Conservation (phyloP, 805 yeast species). For the Schwanniomyces sp. region DNA sequence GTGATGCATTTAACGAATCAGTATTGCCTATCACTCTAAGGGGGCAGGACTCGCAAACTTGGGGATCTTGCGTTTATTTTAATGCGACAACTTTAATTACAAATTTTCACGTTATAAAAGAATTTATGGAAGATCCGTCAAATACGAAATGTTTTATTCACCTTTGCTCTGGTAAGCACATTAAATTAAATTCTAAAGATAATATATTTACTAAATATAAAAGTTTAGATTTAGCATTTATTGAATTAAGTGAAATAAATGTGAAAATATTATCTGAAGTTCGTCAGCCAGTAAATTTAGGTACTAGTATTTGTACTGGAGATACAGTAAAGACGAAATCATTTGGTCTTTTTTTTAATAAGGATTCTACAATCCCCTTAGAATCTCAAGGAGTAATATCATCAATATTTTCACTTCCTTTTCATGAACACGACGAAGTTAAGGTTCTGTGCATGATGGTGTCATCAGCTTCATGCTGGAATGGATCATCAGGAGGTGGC, state of each 20-base stretch:
- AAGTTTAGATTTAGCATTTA: conserved; percentile 39
- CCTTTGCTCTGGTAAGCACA: not conserved
- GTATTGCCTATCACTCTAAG: conserved; percentile 19
- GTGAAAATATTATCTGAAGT: not conserved
- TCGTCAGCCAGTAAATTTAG: conserved; percentile 5
- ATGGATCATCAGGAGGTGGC: conserved; percentile 53
- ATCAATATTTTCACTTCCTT: conserved; percentile 12
- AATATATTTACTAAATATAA: conserved; percentile 27
- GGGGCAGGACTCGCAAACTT: conserved; percentile 14
- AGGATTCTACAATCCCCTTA: conserved; percentile 23
- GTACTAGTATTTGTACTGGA: conserved; percentile 9
- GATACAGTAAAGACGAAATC: conserved; percentile 33
- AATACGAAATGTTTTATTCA: conserved; percentile 3
- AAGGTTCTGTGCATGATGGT: conserved; percentile 22
- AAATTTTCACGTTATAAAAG: conserved; percentile 41
- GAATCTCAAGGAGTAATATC: conserved; percentile 31
- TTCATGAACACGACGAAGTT: conserved; percentile 2
- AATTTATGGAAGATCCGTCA: conserved; percentile 6
- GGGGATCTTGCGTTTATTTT: conserved; percentile 47
- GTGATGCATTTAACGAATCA: not conserved
- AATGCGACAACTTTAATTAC: conserved; percentile 33
- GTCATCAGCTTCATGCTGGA: conserved; percentile 48
- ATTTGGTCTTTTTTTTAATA: conserved; percentile 38
- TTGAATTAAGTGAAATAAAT: conserved; percentile 17
- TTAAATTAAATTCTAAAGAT: conserved; percentile 13